phyloP scores from a whole-genome alignment of 1,139 yeast species.

The Kluyveromyces marxianus region DNA sequence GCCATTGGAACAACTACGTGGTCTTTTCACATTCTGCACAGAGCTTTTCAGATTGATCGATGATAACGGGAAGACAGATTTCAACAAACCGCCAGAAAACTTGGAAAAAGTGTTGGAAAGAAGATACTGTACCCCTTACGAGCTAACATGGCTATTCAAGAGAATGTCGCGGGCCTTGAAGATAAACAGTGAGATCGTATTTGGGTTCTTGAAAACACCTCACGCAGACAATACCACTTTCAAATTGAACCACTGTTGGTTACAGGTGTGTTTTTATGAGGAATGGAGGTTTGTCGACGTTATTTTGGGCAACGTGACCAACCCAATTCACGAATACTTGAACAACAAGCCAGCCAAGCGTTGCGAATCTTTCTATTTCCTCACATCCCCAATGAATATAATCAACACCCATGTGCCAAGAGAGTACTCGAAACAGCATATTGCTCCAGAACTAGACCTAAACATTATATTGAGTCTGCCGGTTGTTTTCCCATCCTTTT shows the following conservation, averaged over 20 bases:
- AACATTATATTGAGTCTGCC: slow-evolving; percentile 76
- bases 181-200: slow-evolving; percentile 65
- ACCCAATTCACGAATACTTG: slow-evolving; percentile 38
- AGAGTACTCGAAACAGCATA: slow-evolving; percentile 71
- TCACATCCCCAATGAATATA: slow-evolving; percentile 65
- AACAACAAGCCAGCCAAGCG: slow-evolving; percentile 27
- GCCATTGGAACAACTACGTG: slow-evolving; percentile 51
- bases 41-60: slow-evolving; percentile 40
- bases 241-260: slow-evolving; percentile 81
- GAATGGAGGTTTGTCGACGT: slow-evolving; percentile 78
- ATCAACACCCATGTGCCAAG: slow-evolving; percentile 85
- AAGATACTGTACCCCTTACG: slow-evolving; percentile 58
- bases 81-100: slow-evolving; percentile 25
- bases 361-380: slow-evolving; percentile 55
- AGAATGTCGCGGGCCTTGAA: slow-evolving; percentile 64
- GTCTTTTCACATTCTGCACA: slow-evolving; percentile 52
- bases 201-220: slow-evolving; percentile 81
- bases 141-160: slow-evolving; percentile 68
- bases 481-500: slow-evolving; percentile 74
- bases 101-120: slow-evolving; percentile 30
- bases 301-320: slow-evolving; percentile 49
- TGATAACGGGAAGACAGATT: slow-evolving; percentile 29
- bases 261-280: slow-evolving; percentile 64
- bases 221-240: slow-evolving; percentile 43
- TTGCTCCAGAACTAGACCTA: slow-evolving; percentile 76